Percentiles rank a stretch among this genome's conserved stretches.
These are phyloP conservation scores for Aspergillus hiratsukae DNA, from an alignment of 2,329 filamentous ascomycete species.

Conservation along the genomic window DNA sequence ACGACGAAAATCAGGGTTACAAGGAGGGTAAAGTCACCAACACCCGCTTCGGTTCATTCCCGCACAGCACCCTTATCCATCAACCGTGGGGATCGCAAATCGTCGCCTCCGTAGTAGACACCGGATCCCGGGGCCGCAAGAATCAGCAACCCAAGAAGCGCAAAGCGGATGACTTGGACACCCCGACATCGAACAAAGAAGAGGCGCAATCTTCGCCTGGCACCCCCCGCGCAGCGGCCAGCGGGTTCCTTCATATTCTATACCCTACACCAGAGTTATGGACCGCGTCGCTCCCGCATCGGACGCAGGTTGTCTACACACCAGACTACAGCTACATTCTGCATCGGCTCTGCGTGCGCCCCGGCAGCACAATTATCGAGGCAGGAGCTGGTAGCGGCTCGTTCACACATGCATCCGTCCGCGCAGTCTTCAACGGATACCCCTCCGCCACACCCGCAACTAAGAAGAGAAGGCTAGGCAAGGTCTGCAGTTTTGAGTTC, in stretches of 20 bases:
- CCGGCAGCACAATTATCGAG: slow-evolving; percentile 46
- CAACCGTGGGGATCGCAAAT: slow-evolving; percentile 91
- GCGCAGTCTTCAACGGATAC: slow-evolving; percentile 48
- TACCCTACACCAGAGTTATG: slow-evolving; percentile 49
- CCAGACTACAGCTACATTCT: slow-evolving; percentile 52
- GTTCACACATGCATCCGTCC: slow-evolving; percentile 48
- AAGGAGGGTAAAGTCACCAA: slow-evolving; percentile 76
- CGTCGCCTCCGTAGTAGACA: slow-evolving; percentile 83
- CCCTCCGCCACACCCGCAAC: slow-evolving; percentile 13
- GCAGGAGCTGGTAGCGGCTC: slow-evolving; percentile 51
- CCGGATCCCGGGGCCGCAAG: slow-evolving; percentile 77
- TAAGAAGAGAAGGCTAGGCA: slow-evolving; percentile 32
- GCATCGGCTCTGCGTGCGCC: slow-evolving; percentile 44
- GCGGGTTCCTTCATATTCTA: slow-evolving; percentile 47
- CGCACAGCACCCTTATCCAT: slow-evolving; percentile 70
- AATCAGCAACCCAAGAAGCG: slow-evolving; percentile 53
- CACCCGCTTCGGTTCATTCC: slow-evolving; percentile 89
- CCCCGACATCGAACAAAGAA: slow-evolving; percentile 17
- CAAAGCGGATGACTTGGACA: slow-evolving; percentile 42
- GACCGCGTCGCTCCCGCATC: slow-evolving; percentile 48
- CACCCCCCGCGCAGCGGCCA: slow-evolving; percentile 37
- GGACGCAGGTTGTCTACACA: slow-evolving; percentile 51
- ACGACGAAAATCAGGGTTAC: slow-evolving; percentile 65
- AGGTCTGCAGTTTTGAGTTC: slow-evolving; percentile 50
- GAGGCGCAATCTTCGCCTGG: slow-evolving; percentile 25